Evolutionary conservation across 805 yeast species (phyloP), one percentile per base, ranked within the genome.

Genomic region (Metschnikowia lochheadii): DNA sequence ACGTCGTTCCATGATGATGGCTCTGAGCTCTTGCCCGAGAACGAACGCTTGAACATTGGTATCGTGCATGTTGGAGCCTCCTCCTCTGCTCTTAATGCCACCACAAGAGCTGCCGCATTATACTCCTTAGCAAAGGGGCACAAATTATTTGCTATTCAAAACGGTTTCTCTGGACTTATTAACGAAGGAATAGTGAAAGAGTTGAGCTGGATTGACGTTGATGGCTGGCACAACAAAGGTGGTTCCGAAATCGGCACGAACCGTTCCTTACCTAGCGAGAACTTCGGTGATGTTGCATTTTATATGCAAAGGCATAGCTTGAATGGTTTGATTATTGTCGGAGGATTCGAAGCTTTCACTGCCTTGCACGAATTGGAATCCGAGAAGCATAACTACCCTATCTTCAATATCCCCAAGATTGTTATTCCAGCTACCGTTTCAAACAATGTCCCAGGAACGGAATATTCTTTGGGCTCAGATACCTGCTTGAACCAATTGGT

Each of bases 361-460:
- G 82, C 97, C 1, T 78, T 94, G 59, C 82, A 87, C 61, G 87
- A 90, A 73, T 79, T 94, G 57, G 86, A 87, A 59, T 77, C 78
- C 58, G 89, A 94, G 32, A 82, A 97, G 68, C 58, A 66, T 14
- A 73, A 81, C 52, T 94, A 89, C 72, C 98, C 99, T 40, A 83
- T 92, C 29, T 88, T 94, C 74, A 83, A 92, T 69, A 90, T 94
- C 57, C 99, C 99, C 55, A 85, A 92, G 88, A 87, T 88, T 39
- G 82, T 89, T 60, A 78, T 94, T 57, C 99, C 99, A 10, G 92
- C 98, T 2, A 94, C 99, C 2, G 89, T 94, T 56, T 90, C 97
- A 15, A 94, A 94, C 73, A 94, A 94, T 61, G 98, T 94, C 45
- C 99, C 99, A n/a, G 99, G 99, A 53, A 86, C 98, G 1, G 97